Percentiles rank a stretch among this genome's conserved stretches.
These are phyloP conservation scores for Solanum hybrid DNA, from an alignment of 305 asterid genomes.

Conservation along the genomic window DNA sequence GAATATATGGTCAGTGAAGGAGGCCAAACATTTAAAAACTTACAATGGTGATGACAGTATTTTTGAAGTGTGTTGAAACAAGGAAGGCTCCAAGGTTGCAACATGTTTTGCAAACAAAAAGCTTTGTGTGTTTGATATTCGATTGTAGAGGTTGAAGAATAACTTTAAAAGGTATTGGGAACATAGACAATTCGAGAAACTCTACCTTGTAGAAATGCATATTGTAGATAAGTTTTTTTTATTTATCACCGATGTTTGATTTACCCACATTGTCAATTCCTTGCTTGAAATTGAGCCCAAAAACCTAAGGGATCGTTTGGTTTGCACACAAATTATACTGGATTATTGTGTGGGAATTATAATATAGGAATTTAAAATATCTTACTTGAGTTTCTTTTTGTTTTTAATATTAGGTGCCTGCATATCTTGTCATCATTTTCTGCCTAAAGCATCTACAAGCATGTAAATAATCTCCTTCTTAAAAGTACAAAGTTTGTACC, in stretches of 20 bases:
- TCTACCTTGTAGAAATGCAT: background rate
- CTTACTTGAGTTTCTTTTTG: background rate
- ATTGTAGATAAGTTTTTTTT: no score
- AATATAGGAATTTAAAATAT: background rate
- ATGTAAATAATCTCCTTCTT: background rate
- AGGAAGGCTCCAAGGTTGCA: background rate
- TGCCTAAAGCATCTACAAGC: background rate
- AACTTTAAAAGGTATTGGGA: no score
- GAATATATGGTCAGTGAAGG: background rate
- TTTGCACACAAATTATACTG: background rate
- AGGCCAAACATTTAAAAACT: background rate
- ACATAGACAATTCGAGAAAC: no score
- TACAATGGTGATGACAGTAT: background rate
- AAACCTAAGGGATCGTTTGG: background rate
- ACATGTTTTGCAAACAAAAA: background rate
- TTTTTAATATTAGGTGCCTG: no score
- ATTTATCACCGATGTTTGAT: no score
- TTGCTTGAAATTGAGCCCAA: background rate
- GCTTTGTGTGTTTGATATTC: background rate
- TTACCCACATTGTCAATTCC: background rate
- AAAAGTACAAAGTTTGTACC: background rate
- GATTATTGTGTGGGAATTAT: background rate
- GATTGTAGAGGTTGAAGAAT: no score
- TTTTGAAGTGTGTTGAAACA: background rate
- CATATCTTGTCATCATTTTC: background rate